Conservation (phyloP, 257 asterid genomes). For the Nicotiana obtusifolia region DNA sequence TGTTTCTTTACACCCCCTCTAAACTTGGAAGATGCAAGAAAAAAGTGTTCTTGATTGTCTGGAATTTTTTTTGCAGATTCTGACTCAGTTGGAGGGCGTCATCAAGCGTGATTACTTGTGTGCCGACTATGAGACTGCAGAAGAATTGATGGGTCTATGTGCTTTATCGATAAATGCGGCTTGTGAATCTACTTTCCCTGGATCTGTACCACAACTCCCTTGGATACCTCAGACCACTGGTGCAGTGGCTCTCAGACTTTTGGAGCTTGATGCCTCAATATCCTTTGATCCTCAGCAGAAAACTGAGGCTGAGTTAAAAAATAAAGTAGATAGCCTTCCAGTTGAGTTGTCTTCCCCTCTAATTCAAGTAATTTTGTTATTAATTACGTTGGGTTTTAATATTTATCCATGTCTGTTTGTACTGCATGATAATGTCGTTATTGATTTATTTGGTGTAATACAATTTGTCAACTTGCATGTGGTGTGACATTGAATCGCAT, state of each 20-base stretch:
- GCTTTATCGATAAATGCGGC: slow-evolving; percentile 37
- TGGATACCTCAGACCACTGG: slow-evolving; percentile 91
- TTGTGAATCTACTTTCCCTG: slow-evolving; percentile 29
- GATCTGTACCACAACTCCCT: slow-evolving; percentile 57
- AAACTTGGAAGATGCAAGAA: not conserved
- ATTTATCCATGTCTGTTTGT: not conserved
- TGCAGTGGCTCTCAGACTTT: slow-evolving; percentile 81
- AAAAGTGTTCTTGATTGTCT: slow-evolving; percentile 1
- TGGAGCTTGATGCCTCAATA: slow-evolving; percentile 85
- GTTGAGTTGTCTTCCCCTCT: slow-evolving; percentile 49
- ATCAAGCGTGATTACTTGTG: slow-evolving; percentile 67
- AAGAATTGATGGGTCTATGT: slow-evolving; percentile 56
- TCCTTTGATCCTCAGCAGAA: slow-evolving; percentile 50
- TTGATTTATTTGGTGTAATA: not conserved
- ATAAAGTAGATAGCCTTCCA: slow-evolving; percentile 50
- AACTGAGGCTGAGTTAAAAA: slow-evolving; percentile 41
- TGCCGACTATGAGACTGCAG: slow-evolving; percentile 76
- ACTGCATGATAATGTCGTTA: not conserved
- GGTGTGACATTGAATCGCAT: not conserved
- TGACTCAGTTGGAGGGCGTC: slow-evolving; percentile 71
- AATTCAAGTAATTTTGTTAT: not conserved
- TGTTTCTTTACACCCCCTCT: not conserved
- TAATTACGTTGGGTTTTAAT: not conserved
- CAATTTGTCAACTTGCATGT: not conserved
- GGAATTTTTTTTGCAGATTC: slow-evolving; percentile 35